Conservation (phyloP, 73 alveolate species). For the Diophrys sp. region DNA sequence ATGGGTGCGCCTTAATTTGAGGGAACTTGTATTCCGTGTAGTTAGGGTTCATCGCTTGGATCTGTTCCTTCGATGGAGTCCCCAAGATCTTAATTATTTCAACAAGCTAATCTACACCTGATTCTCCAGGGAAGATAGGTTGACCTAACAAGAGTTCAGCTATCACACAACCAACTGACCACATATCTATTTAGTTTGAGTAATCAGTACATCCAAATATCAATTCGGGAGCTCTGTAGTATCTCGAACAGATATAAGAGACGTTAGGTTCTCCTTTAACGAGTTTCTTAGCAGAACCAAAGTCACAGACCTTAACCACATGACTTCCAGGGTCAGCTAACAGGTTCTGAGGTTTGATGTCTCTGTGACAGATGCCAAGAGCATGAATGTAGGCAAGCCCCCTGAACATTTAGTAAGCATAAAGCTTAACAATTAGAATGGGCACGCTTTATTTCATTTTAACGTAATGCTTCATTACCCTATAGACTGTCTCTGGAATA, state of each 20-base stretch:
- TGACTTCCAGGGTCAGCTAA: constrained; percentile 70
- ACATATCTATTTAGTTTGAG: constrained; percentile 16
- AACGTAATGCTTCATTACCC: constrained; percentile 67
- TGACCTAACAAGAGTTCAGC: constrained; percentile 73
- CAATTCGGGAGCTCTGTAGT: constrained; percentile 87
- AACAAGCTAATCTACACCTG: constrained; percentile 72
- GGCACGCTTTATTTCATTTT: constrained; percentile 69
- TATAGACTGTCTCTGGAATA: constrained; percentile 80
- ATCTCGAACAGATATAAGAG: constrained; percentile 79
- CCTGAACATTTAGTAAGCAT: constrained; percentile 77
- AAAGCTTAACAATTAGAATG: constrained; percentile 68
- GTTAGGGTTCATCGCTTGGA: constrained; percentile 78
- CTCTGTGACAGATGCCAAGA: constrained; percentile 81
- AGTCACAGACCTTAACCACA: constrained; percentile 75
- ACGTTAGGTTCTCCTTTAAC: constrained; percentile 79
- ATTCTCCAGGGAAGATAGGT: constrained; percentile 77
- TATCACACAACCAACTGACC: constrained; percentile 57
- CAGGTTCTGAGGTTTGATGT: constrained; percentile 86
- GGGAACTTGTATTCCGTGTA: constrained; percentile 89
- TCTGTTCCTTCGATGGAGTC: constrained; percentile 81
- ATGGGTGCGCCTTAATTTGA: constrained; percentile 77
- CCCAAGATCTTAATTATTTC: constrained; percentile 68
- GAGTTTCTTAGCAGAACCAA: constrained; percentile 79
- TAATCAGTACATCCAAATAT: constrained; percentile 79
- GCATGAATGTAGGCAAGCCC: constrained; percentile 79